These are phyloP conservation scores for Vararia minispora DNA, from an alignment of 768 basidiomycete species.

Conservation along the genomic window DNA sequence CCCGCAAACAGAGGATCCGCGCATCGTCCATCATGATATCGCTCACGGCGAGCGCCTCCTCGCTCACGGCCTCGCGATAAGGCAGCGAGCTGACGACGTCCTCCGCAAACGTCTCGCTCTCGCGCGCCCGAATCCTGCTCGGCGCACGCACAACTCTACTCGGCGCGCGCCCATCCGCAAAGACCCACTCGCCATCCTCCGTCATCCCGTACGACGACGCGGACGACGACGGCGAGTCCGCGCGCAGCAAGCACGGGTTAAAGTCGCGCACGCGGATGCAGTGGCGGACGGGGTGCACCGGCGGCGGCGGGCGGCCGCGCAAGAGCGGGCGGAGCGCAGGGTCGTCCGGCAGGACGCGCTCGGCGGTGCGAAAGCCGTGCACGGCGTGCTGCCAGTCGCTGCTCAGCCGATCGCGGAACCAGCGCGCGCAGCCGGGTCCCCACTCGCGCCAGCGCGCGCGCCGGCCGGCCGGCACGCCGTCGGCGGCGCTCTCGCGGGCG, in stretches of 20 bases:
- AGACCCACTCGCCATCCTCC: conserved; percentile 10
- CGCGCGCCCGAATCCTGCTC: conserved; percentile 30
- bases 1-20: conserved; percentile 37
- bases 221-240: too few species aligned
- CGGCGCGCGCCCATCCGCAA: background rate
- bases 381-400: conserved; percentile 48
- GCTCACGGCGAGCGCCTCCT: conserved; percentile 36
- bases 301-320: background rate
- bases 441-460: conserved; percentile 30
- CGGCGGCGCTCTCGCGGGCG: background rate
- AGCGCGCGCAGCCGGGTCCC: conserved; percentile 41
- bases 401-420: conserved; percentile 39
- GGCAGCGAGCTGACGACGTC: conserved; percentile 38
- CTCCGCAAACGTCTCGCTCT: conserved; percentile 33
- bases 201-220: background rate
- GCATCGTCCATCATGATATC: conserved; percentile 51
- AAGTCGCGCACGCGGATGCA: conserved; percentile 4
- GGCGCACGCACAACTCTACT: conserved; percentile 26
- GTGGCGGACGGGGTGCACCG: background rate
- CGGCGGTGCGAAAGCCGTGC: conserved; percentile 39
- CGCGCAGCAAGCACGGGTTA: background rate
- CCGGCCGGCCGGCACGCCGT: background rate
- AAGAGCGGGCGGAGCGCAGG: background rate
- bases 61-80: conserved; percentile 39
- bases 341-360: conserved; percentile 24